A percentile compares a stretch with the other conserved stretches of the same genome.
These are phyloP conservation scores for Creolimax fragrantissima DNA, from an alignment of 78 protist species.

Conservation along the genomic window DNA sequence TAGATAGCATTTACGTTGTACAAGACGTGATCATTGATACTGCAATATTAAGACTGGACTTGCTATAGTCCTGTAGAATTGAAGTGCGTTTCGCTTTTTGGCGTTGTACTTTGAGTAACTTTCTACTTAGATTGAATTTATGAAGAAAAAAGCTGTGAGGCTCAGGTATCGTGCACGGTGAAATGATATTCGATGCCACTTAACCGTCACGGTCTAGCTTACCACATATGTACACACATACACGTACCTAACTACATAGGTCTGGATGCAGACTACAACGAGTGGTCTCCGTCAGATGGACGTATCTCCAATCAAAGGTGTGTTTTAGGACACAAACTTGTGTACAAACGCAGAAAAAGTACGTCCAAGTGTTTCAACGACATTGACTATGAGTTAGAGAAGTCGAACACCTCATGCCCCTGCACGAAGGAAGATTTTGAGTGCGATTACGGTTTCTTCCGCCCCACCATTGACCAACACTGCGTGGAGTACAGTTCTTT, in stretches of 20 bases:
- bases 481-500: neutral
- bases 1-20: too few species aligned
- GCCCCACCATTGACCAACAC: constrained; percentile 1
- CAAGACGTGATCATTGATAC: too few species aligned
- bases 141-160: too few species aligned
- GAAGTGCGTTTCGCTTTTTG: too few species aligned
- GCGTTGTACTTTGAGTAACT: too few species aligned
- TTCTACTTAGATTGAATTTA: too few species aligned
- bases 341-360: neutral
- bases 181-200: too few species aligned
- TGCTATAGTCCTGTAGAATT: too few species aligned
- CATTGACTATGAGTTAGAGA: neutral
- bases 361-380: neutral
- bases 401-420: neutral
- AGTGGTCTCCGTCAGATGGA: neutral
- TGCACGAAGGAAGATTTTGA: constrained; percentile 11
- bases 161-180: too few species aligned
- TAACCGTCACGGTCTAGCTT: neutral
- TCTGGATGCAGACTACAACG: neutral
- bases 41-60: too few species aligned
- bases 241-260: neutral
- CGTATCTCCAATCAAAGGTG: neutral
- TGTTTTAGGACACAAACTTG: neutral
- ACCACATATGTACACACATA: neutral
- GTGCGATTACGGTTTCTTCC: constrained; percentile 1